Conservation (phyloP, 2,329 filamentous ascomycete species). For the Stagonosporopsis chrysanthemi region DNA sequence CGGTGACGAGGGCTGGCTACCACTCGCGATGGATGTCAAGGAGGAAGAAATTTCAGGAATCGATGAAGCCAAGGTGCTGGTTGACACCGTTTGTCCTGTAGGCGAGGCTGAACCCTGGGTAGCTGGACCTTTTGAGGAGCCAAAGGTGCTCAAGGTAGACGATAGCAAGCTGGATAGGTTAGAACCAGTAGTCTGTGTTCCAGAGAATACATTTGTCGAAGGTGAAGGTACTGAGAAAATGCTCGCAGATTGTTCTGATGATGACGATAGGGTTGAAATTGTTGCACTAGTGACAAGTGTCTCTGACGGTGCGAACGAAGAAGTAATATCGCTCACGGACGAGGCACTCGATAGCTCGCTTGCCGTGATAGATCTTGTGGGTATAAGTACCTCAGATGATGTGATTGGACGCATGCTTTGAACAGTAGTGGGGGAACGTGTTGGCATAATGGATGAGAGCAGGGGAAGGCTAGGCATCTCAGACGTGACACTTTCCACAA, state of each 20-base stretch:
- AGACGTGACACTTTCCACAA: background rate
- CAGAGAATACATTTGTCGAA: background rate
- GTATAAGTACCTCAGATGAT: background rate
- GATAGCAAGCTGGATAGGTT: too few species aligned
- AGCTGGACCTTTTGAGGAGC: background rate
- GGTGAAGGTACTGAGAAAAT: background rate
- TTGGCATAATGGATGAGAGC: background rate
- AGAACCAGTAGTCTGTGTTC: background rate
- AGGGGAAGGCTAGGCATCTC: background rate
- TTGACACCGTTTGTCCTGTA: background rate
- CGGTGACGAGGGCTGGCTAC: background rate
- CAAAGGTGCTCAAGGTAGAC: background rate
- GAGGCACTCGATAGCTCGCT: background rate
- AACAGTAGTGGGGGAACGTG: background rate
- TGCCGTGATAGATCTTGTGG: background rate
- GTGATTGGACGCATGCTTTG: background rate
- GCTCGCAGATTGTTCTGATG: background rate
- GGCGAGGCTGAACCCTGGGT: background rate
- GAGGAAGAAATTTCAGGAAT: background rate
- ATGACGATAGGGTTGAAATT: background rate
- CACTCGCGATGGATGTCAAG: background rate
- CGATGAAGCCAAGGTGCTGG: background rate
- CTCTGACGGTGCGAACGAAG: constrained; percentile 7
- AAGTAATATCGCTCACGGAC: background rate
- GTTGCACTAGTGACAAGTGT: background rate